These are phyloP conservation scores for Pistacia vera DNA, from an alignment of 345 rosid genomes.

Conservation along the genomic window DNA sequence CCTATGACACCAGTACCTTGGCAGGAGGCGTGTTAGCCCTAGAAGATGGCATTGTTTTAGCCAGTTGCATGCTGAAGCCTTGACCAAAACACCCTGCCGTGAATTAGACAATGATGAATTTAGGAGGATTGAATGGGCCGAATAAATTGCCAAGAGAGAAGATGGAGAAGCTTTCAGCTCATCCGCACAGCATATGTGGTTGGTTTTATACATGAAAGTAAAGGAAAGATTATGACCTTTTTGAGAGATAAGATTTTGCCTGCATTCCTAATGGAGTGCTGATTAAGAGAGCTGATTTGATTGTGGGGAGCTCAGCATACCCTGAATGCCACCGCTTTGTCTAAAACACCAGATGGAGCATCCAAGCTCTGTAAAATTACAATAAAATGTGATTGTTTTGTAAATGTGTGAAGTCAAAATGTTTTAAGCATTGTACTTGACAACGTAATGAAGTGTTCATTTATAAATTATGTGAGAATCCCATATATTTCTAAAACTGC, in stretches of 20 bases:
- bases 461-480: too few species aligned
- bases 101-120: conserved; percentile 12
- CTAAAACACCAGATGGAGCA: too few species aligned
- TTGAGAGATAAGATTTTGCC: conserved; percentile 48
- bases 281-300: conserved; percentile 45
- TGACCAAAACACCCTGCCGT: conserved; percentile 2
- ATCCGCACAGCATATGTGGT: conserved; percentile 45
- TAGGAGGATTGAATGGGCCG: conserved; percentile 44
- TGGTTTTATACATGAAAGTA: conserved; percentile 55
- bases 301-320: conserved; percentile 43
- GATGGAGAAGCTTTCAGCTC: conserved; percentile 71
- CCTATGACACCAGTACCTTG: conserved; percentile 77
- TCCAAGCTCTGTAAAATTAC: too few species aligned
- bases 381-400: too few species aligned
- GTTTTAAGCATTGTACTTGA: too few species aligned
- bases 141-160: conserved; percentile 52
- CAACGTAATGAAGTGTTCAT: too few species aligned
- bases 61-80: conserved; percentile 66
- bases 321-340: not conserved
- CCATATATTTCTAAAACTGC: too few species aligned
- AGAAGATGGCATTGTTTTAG: conserved; percentile 65
- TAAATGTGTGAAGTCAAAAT: too few species aligned
- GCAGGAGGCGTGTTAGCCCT: conserved; percentile 72
- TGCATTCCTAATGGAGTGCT: conserved; percentile 29
- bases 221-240: conserved; percentile 33